These are phyloP conservation scores for Aspergillus awamori DNA, from an alignment of 2,329 filamentous ascomycete genomes.

Conservation along the genomic window DNA sequence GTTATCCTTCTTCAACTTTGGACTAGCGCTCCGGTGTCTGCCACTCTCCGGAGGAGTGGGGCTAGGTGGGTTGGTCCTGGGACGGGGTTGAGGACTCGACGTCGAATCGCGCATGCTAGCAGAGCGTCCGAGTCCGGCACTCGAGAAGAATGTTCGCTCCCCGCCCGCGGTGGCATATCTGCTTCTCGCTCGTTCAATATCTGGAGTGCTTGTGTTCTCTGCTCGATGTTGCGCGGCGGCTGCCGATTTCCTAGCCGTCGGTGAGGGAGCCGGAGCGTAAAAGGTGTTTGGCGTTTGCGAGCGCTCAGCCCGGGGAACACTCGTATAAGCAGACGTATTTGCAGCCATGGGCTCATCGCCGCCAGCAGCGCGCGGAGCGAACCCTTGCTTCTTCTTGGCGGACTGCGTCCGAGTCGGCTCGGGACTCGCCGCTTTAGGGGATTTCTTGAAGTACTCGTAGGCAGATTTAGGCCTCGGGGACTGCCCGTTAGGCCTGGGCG, in stretches of 20 bases:
- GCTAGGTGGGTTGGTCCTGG: constrained; percentile 42
- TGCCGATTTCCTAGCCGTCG: constrained; percentile 47
- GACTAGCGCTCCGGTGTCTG: constrained; percentile 50
- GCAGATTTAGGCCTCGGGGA: constrained; percentile 41
- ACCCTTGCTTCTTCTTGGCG: constrained; percentile 58
- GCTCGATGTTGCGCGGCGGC: constrained; percentile 34
- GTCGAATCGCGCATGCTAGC: constrained; percentile 57
- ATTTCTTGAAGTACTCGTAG: constrained; percentile 42
- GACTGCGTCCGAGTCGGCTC: constrained; percentile 43
- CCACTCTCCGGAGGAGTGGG: constrained; percentile 33
- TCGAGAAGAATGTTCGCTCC: constrained; percentile 60
- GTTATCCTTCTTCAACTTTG: constrained; percentile 39
- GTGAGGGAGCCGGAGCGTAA: constrained; percentile 44
- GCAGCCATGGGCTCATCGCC: constrained; percentile 61
- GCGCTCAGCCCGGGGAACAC: constrained; percentile 38
- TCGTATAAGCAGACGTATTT: constrained; percentile 55
- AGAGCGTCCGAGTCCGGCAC: constrained; percentile 55
- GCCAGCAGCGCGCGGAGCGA: constrained; percentile 62
- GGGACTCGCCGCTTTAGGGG: constrained; percentile 35
- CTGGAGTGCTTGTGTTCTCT: constrained; percentile 34
- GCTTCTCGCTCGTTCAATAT: constrained; percentile 56
- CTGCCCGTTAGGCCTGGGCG: constrained; percentile 28
- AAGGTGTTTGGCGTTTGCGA: constrained; percentile 34
- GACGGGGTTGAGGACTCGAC: constrained; percentile 35
- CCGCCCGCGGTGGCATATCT: constrained; percentile 58